These are phyloP conservation scores for Pseudogymnoascus pannorum DNA, from an alignment of 2,329 filamentous ascomycete genomes.

Conservation along the genomic window DNA sequence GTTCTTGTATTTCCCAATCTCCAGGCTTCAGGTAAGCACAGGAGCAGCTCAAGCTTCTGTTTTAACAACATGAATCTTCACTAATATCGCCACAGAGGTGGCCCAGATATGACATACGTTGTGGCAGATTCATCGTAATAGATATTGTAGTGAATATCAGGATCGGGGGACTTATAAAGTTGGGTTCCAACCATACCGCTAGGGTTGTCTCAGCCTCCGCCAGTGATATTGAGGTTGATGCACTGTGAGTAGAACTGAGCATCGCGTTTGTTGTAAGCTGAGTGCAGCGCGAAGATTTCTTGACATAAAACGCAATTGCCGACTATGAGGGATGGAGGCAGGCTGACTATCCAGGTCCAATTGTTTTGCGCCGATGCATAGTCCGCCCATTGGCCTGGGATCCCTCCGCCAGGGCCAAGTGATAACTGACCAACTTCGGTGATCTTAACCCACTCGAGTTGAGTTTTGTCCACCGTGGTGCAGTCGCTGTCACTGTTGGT, in stretches of 20 bases:
- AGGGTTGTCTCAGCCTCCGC: conserved; percentile 14
- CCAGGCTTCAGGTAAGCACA: neutral
- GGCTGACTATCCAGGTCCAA: conserved; percentile 41
- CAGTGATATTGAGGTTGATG: conserved; percentile 16
- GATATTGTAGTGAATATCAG: conserved; percentile 37
- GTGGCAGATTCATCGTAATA: conserved; percentile 27
- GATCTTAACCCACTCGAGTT: conserved; percentile 35
- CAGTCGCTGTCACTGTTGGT: conserved; percentile 34
- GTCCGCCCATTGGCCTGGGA: conserved; percentile 35
- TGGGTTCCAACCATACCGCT: conserved; percentile 31
- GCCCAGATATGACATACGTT: conserved; percentile 30
- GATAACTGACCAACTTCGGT: conserved; percentile 28
- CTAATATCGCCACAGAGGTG: conserved; percentile 22
- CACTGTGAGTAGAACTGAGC: conserved; percentile 20
- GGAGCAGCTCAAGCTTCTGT: neutral
- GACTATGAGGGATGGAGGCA: conserved; percentile 34
- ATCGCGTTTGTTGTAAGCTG: conserved; percentile 32
- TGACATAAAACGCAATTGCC: conserved; percentile 19
- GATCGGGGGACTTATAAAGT: conserved; percentile 35
- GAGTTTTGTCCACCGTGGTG: conserved; percentile 32
- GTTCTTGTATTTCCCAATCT: neutral
- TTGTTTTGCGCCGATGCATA: conserved; percentile 45
- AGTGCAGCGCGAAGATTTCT: conserved; percentile 20
- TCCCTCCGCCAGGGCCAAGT: conserved; percentile 27
- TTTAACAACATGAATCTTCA: neutral